Conservation (phyloP, 2,329 filamentous ascomycete species). For the Neonectria magnoliae region DNA sequence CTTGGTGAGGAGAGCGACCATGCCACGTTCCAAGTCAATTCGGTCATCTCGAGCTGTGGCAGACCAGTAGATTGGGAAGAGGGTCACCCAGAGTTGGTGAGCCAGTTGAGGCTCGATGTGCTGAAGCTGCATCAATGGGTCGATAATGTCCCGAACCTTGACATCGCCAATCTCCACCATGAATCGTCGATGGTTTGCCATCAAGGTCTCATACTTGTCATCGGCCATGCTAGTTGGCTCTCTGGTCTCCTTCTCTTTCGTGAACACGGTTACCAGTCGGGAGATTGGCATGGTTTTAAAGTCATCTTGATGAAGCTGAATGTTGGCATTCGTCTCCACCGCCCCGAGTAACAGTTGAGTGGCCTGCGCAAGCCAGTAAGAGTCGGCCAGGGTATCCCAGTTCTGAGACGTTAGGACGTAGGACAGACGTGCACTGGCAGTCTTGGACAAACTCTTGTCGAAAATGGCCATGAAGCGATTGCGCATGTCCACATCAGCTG, state of each 20-base stretch:
- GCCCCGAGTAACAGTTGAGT: slow-evolving; percentile 92
- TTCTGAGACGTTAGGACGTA: slow-evolving; percentile 94
- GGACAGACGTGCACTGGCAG: slow-evolving; percentile 85
- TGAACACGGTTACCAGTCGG: slow-evolving; percentile 76
- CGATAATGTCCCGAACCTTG: slow-evolving; percentile 86
- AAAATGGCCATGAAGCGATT: slow-evolving; percentile 98
- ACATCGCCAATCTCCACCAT: slow-evolving; percentile 85
- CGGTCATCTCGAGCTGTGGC: slow-evolving; percentile 88
- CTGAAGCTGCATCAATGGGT: slow-evolving; percentile 90
- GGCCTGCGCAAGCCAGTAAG: slow-evolving; percentile 96
- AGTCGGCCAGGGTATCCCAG: slow-evolving; percentile 94
- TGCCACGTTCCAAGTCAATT: slow-evolving; percentile 86
- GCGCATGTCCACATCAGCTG: slow-evolving; percentile 94
- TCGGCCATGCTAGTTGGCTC: slow-evolving; percentile 78
- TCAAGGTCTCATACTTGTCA: slow-evolving; percentile 81
- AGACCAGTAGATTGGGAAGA: slow-evolving; percentile 96
- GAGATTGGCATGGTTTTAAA: slow-evolving; percentile 82
- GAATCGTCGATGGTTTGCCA: slow-evolving; percentile 84
- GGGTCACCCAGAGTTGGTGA: slow-evolving; percentile 87
- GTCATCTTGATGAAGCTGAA: slow-evolving; percentile 84
- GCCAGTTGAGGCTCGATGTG: slow-evolving; percentile 85
- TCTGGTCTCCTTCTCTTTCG: slow-evolving; percentile 77
- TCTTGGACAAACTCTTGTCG: slow-evolving; percentile 92
- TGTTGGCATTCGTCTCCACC: slow-evolving; percentile 82
- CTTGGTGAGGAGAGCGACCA: slow-evolving; percentile 91